Conservation (phyloP, 2,329 filamentous ascomycete species). For the Paramyrothecium roridum region DNA sequence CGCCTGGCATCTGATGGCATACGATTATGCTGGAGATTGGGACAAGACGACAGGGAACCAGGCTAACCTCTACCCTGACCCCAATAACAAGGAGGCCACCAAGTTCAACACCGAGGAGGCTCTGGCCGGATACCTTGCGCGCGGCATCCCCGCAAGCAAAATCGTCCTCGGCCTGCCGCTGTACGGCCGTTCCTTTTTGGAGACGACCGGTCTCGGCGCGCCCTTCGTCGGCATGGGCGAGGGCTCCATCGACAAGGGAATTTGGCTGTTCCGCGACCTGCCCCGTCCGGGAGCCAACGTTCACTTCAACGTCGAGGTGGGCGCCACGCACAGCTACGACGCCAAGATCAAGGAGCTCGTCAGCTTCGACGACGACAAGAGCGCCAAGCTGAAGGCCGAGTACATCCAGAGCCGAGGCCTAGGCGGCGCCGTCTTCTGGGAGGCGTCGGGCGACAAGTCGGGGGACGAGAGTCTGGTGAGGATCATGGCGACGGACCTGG, state of each 20-base stretch:
- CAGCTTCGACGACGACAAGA: slow-evolving; percentile 62
- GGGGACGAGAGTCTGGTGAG: slow-evolving; percentile 56
- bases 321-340: slow-evolving; percentile 73
- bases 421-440: slow-evolving; percentile 83
- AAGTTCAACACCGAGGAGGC: slow-evolving; percentile 68
- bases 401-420: slow-evolving; percentile 61
- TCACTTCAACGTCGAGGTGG: slow-evolving; percentile 50
- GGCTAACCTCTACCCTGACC: slow-evolving; percentile 62
- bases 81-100: slow-evolving; percentile 51
- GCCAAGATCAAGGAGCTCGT: slow-evolving; percentile 56
- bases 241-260: slow-evolving; percentile 55
- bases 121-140: slow-evolving; percentile 46
- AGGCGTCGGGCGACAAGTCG: slow-evolving; percentile 64
- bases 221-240: slow-evolving; percentile 61
- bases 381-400: slow-evolving; percentile 57
- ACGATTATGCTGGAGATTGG: slow-evolving; percentile 71
- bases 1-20: slow-evolving; percentile 63
- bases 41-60: slow-evolving; percentile 61
- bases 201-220: slow-evolving; percentile 64
- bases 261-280: slow-evolving; percentile 73
- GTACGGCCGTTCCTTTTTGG: slow-evolving; percentile 73
- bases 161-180: slow-evolving; percentile 75
- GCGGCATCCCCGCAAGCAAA: slow-evolving; percentile 59
- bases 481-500: slow-evolving; percentile 43
- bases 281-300: slow-evolving; percentile 58